Percentiles rank a stretch among this genome's conserved stretches.
Conservation (phyloP, 306 rosid species). For the Begonia loranthoides region DNA sequence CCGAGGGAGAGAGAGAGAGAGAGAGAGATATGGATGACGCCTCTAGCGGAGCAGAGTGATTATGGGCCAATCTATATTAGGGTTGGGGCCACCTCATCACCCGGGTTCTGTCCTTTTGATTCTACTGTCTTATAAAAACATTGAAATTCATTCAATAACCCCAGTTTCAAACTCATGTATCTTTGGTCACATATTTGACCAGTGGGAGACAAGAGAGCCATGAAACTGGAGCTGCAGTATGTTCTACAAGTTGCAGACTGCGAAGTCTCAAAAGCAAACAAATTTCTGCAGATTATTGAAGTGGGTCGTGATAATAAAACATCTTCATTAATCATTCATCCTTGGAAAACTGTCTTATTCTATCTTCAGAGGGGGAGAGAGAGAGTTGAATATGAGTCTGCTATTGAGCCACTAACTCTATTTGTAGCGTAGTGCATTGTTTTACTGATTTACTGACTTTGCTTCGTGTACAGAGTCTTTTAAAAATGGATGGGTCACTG, state of each 20-base stretch:
- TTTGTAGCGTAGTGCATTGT: not conserved
- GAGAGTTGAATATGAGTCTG: not conserved
- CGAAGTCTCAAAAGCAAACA: not conserved
- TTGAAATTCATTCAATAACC: no score
- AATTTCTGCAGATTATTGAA: not conserved
- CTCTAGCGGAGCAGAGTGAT: constrained; percentile 1
- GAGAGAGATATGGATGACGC: not conserved
- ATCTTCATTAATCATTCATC: not conserved
- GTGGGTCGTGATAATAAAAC: not conserved
- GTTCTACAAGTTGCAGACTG: not conserved
- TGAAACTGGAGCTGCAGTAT: not conserved
- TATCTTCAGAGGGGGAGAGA: not conserved
- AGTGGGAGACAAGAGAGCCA: no score
- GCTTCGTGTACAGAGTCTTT: not conserved
- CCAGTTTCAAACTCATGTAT: no score
- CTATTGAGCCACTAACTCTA: not conserved
- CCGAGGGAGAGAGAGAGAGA: no score
- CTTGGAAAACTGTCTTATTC: not conserved
- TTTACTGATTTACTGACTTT: not conserved
- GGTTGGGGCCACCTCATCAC: constrained; percentile 1
- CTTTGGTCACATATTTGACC: no score
- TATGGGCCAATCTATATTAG: constrained; percentile 3
- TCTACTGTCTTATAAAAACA: no score
- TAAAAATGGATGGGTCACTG: not conserved
- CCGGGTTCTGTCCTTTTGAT: no score